A percentile compares a stretch with the other conserved stretches of the same genome.
Conservation (phyloP, 495 filamentous ascomycete species). For the Neurospora sp. region DNA sequence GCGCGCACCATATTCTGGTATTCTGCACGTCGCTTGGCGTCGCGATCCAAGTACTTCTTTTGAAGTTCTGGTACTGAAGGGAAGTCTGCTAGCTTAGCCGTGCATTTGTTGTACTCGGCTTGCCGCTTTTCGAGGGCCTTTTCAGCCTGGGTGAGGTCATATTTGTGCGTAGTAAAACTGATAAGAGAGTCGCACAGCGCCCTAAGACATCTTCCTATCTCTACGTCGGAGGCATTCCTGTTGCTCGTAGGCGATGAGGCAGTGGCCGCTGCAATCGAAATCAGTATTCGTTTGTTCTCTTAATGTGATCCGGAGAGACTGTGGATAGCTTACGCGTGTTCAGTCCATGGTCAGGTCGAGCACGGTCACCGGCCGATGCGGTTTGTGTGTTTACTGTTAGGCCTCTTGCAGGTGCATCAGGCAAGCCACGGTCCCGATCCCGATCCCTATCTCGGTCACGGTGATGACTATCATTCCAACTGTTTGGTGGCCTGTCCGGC, state of each 20-base stretch:
- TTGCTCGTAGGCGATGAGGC: background rate
- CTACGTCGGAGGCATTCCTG: background rate
- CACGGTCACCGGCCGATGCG: background rate
- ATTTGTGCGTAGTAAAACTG: background rate
- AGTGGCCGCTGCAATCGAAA: background rate
- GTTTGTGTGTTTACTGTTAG: background rate
- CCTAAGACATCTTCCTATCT: background rate
- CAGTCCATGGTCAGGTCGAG: background rate
- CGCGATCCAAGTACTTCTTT: constrained; percentile 4
- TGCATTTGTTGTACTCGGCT: constrained; percentile 14
- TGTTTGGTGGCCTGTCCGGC: background rate
- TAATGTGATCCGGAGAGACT: background rate
- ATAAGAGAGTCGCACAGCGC: background rate
- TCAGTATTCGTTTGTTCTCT: background rate
- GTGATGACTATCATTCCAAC: background rate
- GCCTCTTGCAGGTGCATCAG: background rate
- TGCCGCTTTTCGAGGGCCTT: constrained; percentile 8
- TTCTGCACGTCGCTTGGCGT: background rate
- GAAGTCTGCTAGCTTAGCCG: constrained; percentile 18
- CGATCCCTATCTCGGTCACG: constrained; percentile 1
- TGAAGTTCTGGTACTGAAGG: constrained; percentile 22
- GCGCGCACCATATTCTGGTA: background rate
- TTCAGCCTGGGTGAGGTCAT: background rate
- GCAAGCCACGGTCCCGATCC: background rate
- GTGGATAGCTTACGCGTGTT: background rate